Conservation (phyloP, 345 rosid genomes). For the Eucalyptus curtisii region DNA sequence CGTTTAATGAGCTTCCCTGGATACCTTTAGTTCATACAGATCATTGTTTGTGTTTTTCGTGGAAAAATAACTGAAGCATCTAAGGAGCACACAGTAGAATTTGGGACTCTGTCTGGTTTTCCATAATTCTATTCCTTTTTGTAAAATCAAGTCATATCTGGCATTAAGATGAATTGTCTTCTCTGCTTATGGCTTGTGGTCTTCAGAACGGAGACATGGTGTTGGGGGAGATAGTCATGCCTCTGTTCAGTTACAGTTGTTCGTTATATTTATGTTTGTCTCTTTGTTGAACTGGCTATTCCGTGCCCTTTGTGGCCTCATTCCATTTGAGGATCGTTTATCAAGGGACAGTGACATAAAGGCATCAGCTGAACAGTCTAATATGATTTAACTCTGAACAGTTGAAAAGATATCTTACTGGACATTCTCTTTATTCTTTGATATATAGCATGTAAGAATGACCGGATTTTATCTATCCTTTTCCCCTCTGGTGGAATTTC, state of each 20-base stretch:
- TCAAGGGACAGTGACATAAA: neutral
- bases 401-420: neutral
- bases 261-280: neutral
- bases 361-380: neutral
- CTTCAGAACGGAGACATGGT: neutral
- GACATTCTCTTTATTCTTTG: neutral
- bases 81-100: neutral
- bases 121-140: neutral
- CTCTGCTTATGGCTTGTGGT: neutral
- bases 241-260: neutral
- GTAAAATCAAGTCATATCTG: neutral
- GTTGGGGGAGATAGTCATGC: neutral
- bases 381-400: neutral
- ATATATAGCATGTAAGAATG: neutral
- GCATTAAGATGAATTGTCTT: neutral
- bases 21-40: neutral
- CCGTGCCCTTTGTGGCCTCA: neutral
- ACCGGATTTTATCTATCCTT: neutral
- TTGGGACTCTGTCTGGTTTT: neutral
- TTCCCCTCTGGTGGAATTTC: neutral
- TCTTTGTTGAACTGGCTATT: neutral
- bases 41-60: neutral
- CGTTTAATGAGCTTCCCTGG: neutral
- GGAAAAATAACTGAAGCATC: neutral
- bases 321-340: neutral